Percentiles rank a stretch among this genome's conserved stretches.
phyloP scores from a whole-genome alignment of 768 basidiomycete genomes.

The Auriculariales sp. region DNA sequence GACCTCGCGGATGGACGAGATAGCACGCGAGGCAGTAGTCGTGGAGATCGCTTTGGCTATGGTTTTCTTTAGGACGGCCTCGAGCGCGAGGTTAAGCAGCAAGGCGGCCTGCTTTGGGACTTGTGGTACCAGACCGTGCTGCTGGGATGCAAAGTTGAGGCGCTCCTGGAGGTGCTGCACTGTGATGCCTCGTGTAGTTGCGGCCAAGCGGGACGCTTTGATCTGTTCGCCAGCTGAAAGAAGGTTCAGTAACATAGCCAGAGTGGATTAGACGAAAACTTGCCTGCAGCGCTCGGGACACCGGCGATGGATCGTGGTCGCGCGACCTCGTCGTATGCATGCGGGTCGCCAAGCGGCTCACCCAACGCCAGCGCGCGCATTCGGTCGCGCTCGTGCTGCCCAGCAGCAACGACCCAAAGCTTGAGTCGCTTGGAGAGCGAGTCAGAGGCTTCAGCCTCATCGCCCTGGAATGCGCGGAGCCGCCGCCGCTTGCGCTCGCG shows the following conservation, averaged over 20 bases:
- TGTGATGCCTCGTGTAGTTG: conserved; percentile 56
- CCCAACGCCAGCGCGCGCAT: conserved; percentile 33
- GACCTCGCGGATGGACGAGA: conserved; percentile 53
- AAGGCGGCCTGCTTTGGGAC: conserved; percentile 41
- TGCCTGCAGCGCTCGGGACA: no score
- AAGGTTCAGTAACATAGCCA: no score
- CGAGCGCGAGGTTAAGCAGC: conserved; percentile 63
- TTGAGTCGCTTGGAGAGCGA: conserved; percentile 54
- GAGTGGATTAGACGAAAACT: no score
- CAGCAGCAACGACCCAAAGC: conserved; percentile 57
- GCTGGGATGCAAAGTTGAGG: conserved; percentile 68
- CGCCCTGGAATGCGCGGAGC: conserved; percentile 56
- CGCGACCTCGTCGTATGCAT: conserved; percentile 50
- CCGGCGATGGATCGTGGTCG: conserved; percentile 54
- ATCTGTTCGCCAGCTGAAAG: conserved; percentile 24
- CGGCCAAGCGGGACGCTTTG: conserved; percentile 67
- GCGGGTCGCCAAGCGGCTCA: conserved; percentile 27
- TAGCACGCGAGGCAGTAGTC: conserved; percentile 60
- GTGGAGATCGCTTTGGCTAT: conserved; percentile 68
- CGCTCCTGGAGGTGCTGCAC: conserved; percentile 66
- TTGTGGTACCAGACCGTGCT: conserved; percentile 52
- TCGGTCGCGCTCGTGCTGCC: conserved; percentile 62
- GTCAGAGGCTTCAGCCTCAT: conserved; percentile 36
- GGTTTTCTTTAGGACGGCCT: conserved; percentile 76
- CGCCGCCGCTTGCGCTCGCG: conserved; percentile 57